Percentiles rank a stretch among this genome's conserved stretches.
Conservation (phyloP, 2,329 filamentous ascomycete genomes). For the Curvularia spicifera region DNA sequence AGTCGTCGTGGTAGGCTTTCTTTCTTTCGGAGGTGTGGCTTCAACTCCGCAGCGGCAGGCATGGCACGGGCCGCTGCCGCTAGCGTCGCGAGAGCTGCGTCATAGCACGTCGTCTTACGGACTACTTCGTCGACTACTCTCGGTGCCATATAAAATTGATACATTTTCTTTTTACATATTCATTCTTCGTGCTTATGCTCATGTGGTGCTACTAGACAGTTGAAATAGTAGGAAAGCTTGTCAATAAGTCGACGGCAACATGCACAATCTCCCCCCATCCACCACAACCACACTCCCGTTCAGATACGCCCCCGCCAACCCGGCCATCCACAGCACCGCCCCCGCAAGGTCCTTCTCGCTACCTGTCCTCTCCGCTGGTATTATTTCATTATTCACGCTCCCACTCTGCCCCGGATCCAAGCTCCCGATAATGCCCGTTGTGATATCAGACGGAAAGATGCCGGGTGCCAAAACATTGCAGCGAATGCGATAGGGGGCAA, state of each 20-base stretch:
- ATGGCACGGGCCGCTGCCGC: slow-evolving; percentile 5
- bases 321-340: slow-evolving; percentile 69
- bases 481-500: slow-evolving; percentile 53
- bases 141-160: too few species aligned
- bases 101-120: neutral
- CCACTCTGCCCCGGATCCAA: slow-evolving; percentile 4
- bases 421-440: slow-evolving; percentile 17
- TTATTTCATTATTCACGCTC: slow-evolving; percentile 14
- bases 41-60: slow-evolving; percentile 29
- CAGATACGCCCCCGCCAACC: slow-evolving; percentile 68
- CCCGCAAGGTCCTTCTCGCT: slow-evolving; percentile 69
- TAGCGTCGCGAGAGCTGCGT: neutral
- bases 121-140: neutral
- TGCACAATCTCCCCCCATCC: slow-evolving; percentile 67
- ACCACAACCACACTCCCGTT: slow-evolving; percentile 68
- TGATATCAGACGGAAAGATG: slow-evolving; percentile 30
- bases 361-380: slow-evolving; percentile 65
- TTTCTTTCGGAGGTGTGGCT: slow-evolving; percentile 30
- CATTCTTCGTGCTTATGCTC: neutral
- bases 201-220: neutral
- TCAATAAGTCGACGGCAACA: slow-evolving; percentile 63
- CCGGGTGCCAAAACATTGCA: slow-evolving; percentile 60
- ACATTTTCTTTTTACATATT: neutral
- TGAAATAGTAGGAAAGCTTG: neutral
- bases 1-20: neutral